Percentiles rank a stretch among this genome's conserved stretches.
phyloP scores from a whole-genome alignment of 2,329 filamentous ascomycete genomes.

The Claviceps lovelessii region DNA sequence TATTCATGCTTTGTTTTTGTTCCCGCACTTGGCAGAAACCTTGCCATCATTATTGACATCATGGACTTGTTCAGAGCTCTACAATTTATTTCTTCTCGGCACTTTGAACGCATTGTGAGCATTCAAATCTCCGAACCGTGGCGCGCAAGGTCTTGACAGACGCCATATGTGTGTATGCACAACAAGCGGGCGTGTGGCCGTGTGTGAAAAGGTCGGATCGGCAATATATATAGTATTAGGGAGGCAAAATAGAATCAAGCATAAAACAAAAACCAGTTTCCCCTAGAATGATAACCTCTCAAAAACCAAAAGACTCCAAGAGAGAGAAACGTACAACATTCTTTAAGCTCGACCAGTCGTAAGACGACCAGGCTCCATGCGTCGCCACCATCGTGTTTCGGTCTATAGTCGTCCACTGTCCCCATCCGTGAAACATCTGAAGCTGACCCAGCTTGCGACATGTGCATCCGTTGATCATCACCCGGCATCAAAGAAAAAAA shows the following conservation, averaged over 20 bases:
- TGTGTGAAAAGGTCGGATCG: neutral
- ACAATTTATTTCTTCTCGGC: neutral
- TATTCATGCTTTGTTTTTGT: neutral
- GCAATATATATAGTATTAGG: slow-evolving; percentile 10
- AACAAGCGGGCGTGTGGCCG: neutral
- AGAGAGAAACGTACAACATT: slow-evolving; percentile 22
- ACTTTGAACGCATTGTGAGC: neutral
- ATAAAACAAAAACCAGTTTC: slow-evolving; percentile 12
- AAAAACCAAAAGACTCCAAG: slow-evolving; percentile 25
- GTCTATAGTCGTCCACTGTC: slow-evolving; percentile 10
- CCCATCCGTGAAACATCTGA: slow-evolving; percentile 4
- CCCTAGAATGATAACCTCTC: slow-evolving; percentile 21
- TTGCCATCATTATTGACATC: neutral
- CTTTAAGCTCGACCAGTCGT: slow-evolving; percentile 12
- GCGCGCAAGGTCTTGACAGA: neutral
- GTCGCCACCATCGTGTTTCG: slow-evolving; percentile 11
- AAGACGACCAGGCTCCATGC: slow-evolving; percentile 12
- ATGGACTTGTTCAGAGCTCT: neutral
- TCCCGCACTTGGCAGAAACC: neutral
- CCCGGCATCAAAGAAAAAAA: slow-evolving; percentile 3
- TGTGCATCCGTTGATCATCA: slow-evolving; percentile 11
- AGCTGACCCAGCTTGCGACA: slow-evolving; percentile 11
- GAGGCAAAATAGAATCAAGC: slow-evolving; percentile 12
- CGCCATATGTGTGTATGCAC: too few relatives aligned
- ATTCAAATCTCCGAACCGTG: neutral